Evolutionary conservation across 345 rosid species (phyloP).

Genomic region (Salix caprea): DNA sequence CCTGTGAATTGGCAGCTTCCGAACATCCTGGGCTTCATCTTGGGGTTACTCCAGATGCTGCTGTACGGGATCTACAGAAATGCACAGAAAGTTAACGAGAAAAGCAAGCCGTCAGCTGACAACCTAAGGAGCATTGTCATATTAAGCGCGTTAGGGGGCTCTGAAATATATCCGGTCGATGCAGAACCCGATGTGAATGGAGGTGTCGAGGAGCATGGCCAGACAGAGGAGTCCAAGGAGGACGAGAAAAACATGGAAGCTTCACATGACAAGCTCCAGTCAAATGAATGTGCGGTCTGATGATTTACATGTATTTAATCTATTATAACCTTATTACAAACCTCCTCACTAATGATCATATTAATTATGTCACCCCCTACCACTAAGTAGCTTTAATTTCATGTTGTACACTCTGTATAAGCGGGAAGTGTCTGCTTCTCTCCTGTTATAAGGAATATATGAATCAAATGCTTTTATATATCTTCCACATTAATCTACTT

Average conservation of each 20-base stretch:
- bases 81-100: slow-evolving; percentile 21
- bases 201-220: background rate
- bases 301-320: slow-evolving; percentile 15
- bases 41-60: slow-evolving; percentile 73
- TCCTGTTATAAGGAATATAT: background rate
- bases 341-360: background rate
- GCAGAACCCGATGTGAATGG: background rate
- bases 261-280: slow-evolving; percentile 10
- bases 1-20: slow-evolving; percentile 45
- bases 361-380: background rate
- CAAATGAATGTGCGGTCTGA: slow-evolving; percentile 30
- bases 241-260: slow-evolving; percentile 20
- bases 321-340: background rate
- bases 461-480: background rate
- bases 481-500: background rate
- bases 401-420: background rate
- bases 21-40: slow-evolving; percentile 59
- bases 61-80: slow-evolving; percentile 54
- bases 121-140: slow-evolving; percentile 20
- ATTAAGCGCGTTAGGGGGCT: slow-evolving; percentile 12
- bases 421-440: background rate
- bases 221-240: background rate
- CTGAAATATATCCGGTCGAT: slow-evolving; percentile 31
- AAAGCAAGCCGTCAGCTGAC: slow-evolving; percentile 21
- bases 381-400: background rate